These are phyloP conservation scores for Diphasiastrum complanatum DNA, from an alignment of 83 land plant species.

Conservation along the genomic window DNA sequence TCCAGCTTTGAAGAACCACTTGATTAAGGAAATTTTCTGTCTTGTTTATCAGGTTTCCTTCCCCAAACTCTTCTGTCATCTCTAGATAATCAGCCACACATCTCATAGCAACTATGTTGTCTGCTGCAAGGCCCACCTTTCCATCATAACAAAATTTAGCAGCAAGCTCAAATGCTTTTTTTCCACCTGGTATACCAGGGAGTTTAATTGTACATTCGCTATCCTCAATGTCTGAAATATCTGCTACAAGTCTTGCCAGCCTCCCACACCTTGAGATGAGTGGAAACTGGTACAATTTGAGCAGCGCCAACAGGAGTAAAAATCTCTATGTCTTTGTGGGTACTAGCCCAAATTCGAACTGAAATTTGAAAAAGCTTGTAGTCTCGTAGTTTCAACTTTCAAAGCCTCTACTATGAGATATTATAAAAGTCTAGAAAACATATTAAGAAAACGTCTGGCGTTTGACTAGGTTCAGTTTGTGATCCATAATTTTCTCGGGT, in stretches of 20 bases:
- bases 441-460: no score
- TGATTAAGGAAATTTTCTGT: constrained; percentile 1
- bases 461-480: no score
- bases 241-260: constrained; percentile 1
- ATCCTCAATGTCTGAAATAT: not conserved
- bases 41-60: constrained; percentile 8
- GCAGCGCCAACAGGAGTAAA: no score
- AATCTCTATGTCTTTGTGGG: no score
- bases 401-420: no score
- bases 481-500: no score
- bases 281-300: no score
- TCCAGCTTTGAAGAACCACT: constrained; percentile 6
- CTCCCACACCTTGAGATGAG: constrained; percentile 6
- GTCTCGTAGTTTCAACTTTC: no score
- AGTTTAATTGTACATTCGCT: constrained; percentile 2
- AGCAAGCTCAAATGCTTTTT: constrained; percentile 6
- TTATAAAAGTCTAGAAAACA: no score
- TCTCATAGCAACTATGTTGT: constrained; percentile 1
- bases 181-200: constrained; percentile 6
- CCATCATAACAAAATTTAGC: constrained; percentile 11
- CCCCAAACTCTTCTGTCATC: constrained; percentile 10
- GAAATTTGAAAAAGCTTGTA: no score
- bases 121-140: not conserved
- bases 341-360: no score
- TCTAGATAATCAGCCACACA: constrained; percentile 10